Conservation (phyloP, 768 basidiomycete genomes). For the Vishniacozyma victoriae region DNA sequence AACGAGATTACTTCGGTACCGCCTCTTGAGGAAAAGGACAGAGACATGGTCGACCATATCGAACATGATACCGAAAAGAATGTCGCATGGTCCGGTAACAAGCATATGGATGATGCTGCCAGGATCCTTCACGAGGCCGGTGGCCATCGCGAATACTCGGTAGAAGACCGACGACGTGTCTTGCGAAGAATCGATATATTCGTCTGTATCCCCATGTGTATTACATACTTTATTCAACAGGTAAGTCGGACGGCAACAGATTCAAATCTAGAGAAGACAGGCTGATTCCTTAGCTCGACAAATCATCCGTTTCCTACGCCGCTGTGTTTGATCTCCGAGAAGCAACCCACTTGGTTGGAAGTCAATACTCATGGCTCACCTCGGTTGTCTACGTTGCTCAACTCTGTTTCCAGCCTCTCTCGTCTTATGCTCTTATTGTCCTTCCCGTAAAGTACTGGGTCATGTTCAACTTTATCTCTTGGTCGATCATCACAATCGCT, state of each 20-base stretch:
- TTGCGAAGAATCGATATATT: constrained; percentile 26
- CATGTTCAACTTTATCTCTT: constrained; percentile 31
- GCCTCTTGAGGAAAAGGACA: too few relatives aligned
- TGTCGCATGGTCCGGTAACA: too few relatives aligned
- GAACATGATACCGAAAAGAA: too few relatives aligned
- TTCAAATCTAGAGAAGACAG: too few relatives aligned
- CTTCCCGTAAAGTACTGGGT: constrained; percentile 46
- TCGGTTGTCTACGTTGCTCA: constrained; percentile 46
- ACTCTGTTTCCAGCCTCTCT: constrained; percentile 31
- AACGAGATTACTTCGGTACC: too few relatives aligned
- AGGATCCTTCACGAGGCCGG: constrained; percentile 16
- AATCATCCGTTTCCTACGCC: constrained; percentile 53
- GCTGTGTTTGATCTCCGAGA: constrained; percentile 51
- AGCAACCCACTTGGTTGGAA: constrained; percentile 35
- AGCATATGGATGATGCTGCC: constrained; percentile 22
- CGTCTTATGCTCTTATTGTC: constrained; percentile 34
- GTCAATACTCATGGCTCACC: constrained; percentile 52
- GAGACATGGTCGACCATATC: too few relatives aligned
- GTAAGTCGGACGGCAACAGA: constrained; percentile 15
- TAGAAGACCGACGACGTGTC: constrained; percentile 22
- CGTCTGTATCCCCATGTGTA: constrained; percentile 25
- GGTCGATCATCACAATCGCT: constrained; percentile 15
- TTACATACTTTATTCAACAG: constrained; percentile 24
- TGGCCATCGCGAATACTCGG: constrained; percentile 19
- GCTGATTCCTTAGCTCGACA: constrained; percentile 7